Evolutionary conservation across 768 basidiomycete genomes (phyloP), one percentile per base, ranked within the genome.

Genomic region (Royoungia palumana): DNA sequence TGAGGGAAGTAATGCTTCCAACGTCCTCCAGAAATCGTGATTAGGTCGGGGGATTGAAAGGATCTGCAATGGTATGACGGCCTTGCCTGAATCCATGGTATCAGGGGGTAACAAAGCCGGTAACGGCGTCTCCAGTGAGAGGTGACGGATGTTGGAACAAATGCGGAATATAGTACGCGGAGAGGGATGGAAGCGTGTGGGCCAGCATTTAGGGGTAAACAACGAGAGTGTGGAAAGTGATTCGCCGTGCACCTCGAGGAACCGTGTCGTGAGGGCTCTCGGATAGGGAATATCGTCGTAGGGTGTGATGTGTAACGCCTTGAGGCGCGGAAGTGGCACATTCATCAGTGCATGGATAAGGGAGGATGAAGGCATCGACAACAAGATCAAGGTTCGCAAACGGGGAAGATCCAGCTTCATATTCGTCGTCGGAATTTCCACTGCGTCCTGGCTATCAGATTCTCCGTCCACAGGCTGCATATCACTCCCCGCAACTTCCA

Each of bases 31-130:
- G 47, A 82, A 83, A 16, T 81, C 76, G 14, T 72, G 46, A 48
- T 71, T 79, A 2, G 89, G 89, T n/a, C 87, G 76, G 0, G 89
- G 87, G 53, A 92, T 79, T 16, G 87, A 86, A 6, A 92, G 70
- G 36, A 87, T 80, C 51, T 79, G 75, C 19, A 91, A 71, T 11
- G 72, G 71, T 8, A 57, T 44, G 8, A 34, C 38, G 7, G 8
- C 40, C 73, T 73, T 21, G 36, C 51, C 61, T 73, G 72, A 32
- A 56, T 53, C 47, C 17, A 46, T 24, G 44, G 39, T 56, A 19
- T 54, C 37, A 17, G 64, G 58, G 7, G 79, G 59, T 8, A 56
- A 45, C 41, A 85, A 71, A 2, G 60, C 53, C 2, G 89, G 88
- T 11, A 89, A 69, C 0, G 87, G 89, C 7, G 64, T 72, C 66